Base-by-base conservation (phyloP, 352 stramenopile genomes). In the Phytophthora pinifolia region DNA sequence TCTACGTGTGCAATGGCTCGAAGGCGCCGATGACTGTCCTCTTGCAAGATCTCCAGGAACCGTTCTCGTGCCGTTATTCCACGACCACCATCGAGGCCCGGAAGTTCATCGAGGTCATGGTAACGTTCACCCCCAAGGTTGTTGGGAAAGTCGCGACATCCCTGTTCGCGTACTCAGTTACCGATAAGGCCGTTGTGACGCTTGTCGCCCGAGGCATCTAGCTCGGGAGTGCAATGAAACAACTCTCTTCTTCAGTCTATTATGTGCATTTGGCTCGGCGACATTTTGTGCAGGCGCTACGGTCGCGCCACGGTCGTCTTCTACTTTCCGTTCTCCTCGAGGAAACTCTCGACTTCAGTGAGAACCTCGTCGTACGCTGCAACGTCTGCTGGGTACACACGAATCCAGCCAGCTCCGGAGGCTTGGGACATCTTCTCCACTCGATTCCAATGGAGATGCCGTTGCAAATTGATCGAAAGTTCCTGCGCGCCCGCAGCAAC, bases 401-500 rank as follows among this genome's bases (percentile, higher is more conserved):
- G 82, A 46, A 96, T 91, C 86, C 86, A 96, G 1, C 80, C 83
- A 31, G 75, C 72, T 8, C 86, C 86, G 3, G 86, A 92, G 43
- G 94, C 86, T 47, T 94, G 83, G 8, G 74, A 87, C 86, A 96
- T 94, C 44, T 96, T 94, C 55, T 94, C 83, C 5, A 90, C 74
- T 31, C 86, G 83, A 33, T 94, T 89, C 86, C 86, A 96, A 54
- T 94, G 82, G 30, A 96, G 65, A 71, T 96, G 86, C 18, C 82
- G 75, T 55, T 96, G 83, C 10, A 96, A 53, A 59, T 88, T 94
- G 51, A 96, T 96, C 13, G 83, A 85, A 39, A 96, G 80, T 52
- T 96, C 86, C 43, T 96, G 86, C 9, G 83, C 86, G 7, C 86
- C 86, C 6, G 86, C 83, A 44, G 84, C 73, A 9, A 96, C 83